Conservation (phyloP, 2,329 filamentous ascomycete genomes). For the Epichloe amarillans region DNA sequence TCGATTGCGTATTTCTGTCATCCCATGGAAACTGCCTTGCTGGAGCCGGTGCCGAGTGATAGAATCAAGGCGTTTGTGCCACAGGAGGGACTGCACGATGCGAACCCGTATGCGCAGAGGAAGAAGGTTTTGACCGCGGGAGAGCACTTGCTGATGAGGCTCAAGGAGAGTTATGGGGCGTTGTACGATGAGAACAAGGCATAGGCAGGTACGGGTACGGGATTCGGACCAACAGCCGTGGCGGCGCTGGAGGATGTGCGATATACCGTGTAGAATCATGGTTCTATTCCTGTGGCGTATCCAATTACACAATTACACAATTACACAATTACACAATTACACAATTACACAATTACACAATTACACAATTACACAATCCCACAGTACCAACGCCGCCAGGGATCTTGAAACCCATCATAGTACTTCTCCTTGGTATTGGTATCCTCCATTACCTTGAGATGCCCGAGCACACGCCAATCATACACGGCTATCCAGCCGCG, state of each 20-base stretch:
- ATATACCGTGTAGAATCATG: too few species aligned
- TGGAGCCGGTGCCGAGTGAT: slow-evolving; percentile 48
- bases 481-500: slow-evolving; percentile 29
- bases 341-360: slow-evolving; percentile 20
- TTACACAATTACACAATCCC: slow-evolving; percentile 22
- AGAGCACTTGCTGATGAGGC: slow-evolving; percentile 48
- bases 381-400: slow-evolving; percentile 32
- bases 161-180: slow-evolving; percentile 44
- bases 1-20: slow-evolving; percentile 59
- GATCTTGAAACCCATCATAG: slow-evolving; percentile 23
- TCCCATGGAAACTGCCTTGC: slow-evolving; percentile 37
- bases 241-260: not conserved
- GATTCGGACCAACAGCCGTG: not conserved
- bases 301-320: slow-evolving; percentile 17
- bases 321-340: slow-evolving; percentile 26
- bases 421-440: slow-evolving; percentile 16
- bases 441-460: slow-evolving; percentile 27
- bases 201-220: not conserved
- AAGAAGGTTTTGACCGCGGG: slow-evolving; percentile 48
- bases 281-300: too few species aligned
- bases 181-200: slow-evolving; percentile 33
- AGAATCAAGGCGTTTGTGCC: slow-evolving; percentile 32
- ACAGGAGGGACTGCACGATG: slow-evolving; percentile 16
- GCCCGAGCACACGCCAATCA: slow-evolving; percentile 33
- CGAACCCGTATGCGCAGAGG: slow-evolving; percentile 36